phyloP scores from a whole-genome alignment of 2,329 filamentous ascomycete species.

The Trichoderma brevicompactum region DNA sequence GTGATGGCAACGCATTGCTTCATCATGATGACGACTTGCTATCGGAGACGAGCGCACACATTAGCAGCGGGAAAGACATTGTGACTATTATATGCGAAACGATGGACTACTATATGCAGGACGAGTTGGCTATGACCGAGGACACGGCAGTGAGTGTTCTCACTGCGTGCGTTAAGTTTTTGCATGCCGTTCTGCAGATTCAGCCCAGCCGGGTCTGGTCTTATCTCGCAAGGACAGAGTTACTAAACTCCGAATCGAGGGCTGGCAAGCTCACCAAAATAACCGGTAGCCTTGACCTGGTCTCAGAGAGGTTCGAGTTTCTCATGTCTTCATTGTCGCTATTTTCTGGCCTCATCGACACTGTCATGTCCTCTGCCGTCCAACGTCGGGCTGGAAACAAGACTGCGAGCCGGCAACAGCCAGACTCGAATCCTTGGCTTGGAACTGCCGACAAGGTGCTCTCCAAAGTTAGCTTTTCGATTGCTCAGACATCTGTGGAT shows the following conservation, averaged over 20 bases:
- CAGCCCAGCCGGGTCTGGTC: conserved; percentile 89
- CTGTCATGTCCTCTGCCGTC: conserved; percentile 71
- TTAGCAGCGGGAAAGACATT: conserved; percentile 70
- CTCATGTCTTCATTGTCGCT: conserved; percentile 73
- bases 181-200: conserved; percentile 72
- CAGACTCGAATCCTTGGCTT: conserved; percentile 61
- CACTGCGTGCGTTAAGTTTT: conserved; percentile 76
- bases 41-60: conserved; percentile 59
- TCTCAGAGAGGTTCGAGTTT: conserved; percentile 76
- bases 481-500: conserved; percentile 77
- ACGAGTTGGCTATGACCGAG: conserved; percentile 60
- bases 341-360: conserved; percentile 76
- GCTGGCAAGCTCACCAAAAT: conserved; percentile 78
- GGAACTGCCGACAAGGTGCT: conserved; percentile 80
- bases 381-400: conserved; percentile 64
- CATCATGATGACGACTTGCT: conserved; percentile 51
- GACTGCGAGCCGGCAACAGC: conserved; percentile 50
- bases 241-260: conserved; percentile 77
- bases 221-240: conserved; percentile 77
- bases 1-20: conserved; percentile 40
- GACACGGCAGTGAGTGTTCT: conserved; percentile 68
- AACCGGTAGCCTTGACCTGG: conserved; percentile 80
- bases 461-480: conserved; percentile 70
- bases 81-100: conserved; percentile 82
- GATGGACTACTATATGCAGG: conserved; percentile 72